Evolutionary conservation across 305 asterid species (phyloP).

Genomic region (Plantago coronopus): DNA sequence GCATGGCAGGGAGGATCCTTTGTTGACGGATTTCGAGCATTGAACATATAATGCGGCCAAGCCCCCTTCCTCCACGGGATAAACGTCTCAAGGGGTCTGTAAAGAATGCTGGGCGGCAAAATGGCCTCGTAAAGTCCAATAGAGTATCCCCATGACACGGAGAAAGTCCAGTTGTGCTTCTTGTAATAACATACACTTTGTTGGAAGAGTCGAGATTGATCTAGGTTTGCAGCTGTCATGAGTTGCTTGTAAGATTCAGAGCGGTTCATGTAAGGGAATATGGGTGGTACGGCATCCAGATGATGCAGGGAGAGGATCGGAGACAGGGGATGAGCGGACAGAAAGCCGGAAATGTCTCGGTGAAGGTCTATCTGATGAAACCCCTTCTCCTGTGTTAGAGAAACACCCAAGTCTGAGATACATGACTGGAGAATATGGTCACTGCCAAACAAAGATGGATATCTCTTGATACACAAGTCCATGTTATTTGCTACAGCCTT

Average conservation of each 20-base stretch:
- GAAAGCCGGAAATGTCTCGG: conserved; percentile 37
- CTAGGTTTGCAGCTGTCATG: conserved; percentile 36
- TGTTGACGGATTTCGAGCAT: conserved; percentile 21
- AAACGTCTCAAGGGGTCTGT: conserved; percentile 39
- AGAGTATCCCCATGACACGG: conserved; percentile 48
- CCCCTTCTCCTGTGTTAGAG: conserved; percentile 26
- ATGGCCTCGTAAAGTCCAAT: conserved; percentile 33
- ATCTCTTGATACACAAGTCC: conserved; percentile 44
- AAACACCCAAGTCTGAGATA: conserved; percentile 43
- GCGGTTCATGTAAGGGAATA: conserved; percentile 44
- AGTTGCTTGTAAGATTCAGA: conserved; percentile 34
- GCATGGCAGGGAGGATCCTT: conserved; percentile 25
- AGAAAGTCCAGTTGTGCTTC: conserved; percentile 38
- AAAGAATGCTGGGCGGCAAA: conserved; percentile 39
- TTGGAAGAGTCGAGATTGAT: conserved; percentile 39
- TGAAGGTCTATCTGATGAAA: conserved; percentile 37
- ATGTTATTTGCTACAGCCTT: conserved; percentile 40
- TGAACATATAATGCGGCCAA: conserved; percentile 38
- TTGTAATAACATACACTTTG: conserved; percentile 43
- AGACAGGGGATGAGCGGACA: conserved; percentile 31
- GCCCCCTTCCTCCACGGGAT: conserved; percentile 39
- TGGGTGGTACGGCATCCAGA: conserved; percentile 34
- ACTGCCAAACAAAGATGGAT: conserved; percentile 35
- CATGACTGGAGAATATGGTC: conserved; percentile 43
- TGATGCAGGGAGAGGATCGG: conserved; percentile 32